Evolutionary conservation across 148 eudicot genomes (phyloP), one percentile per base, ranked within the genome.

Genomic region (Hydrangea macrophylla): DNA sequence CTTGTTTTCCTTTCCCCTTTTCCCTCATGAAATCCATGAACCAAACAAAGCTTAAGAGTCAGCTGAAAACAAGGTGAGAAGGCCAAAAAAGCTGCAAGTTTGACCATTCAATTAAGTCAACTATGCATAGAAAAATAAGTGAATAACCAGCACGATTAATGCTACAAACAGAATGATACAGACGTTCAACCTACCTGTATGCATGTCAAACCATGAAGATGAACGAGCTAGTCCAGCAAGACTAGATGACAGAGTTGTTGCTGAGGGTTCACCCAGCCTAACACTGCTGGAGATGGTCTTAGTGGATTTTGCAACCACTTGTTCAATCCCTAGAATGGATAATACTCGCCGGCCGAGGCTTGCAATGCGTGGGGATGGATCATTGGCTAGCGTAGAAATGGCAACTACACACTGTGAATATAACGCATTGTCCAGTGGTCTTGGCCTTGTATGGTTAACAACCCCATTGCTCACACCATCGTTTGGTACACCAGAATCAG

Each of bases 181-280:
- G 17, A 61, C 28, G 13, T 0, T 0, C 31, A 62, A 1, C 31
- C 67, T 75, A 92, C 98, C 96, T 81, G 89, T 85, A 77, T 77
- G 83, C 96, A 93, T 80, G 73, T 94, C 98, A 78, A 94, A 88
- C 97, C 92, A 90, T 65, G 98, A 94, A 2, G 91, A 74, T 12
- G 98, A 94, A 25, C 97, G 97, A 67, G 89, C 92, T 68, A 94
- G 75, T 67, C 98, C 97, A 71, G 90, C 71, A 68, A 81, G 85
- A 73, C 85, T 84, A 31, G 67, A 65, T 64, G 71, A 64, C 50
- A 76, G 76, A 60, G 67, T 68, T 7, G 71, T n/a, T n/a, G n/a
- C 48, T n/a, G 87, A 28, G 40, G 83, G 81, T 70, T 88, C 95
- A 59, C 86, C 82, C 26, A 78, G 64, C 60, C 88, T 76, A 72